Evolutionary conservation across 129 eudicot genomes (phyloP), one percentile per base, ranked within the genome.

Genomic region (Rutidosis leptorrhynchoides): DNA sequence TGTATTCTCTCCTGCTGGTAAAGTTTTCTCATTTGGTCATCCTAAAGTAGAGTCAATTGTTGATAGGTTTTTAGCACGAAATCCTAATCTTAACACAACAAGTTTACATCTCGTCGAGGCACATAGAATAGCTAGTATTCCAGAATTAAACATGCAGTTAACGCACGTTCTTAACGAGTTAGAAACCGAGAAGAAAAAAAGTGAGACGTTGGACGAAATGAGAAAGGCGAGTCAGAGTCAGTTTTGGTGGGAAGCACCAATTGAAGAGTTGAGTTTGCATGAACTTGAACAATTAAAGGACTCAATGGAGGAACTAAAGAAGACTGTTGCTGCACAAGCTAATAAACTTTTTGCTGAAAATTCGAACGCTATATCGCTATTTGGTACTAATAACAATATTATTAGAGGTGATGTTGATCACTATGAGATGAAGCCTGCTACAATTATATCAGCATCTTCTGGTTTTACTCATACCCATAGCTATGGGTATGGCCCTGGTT

Each of bases 241-340:
- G 58, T 78, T 73, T 63, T 84, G 90, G 86, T 84, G 90, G 90
- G 90, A 84, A 70, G 77, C 83, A 3, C 90, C 90, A 1, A 65
- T 75, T 3, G 76, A 81, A 3, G 58, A 75, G 11, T 35, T 84
- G 17, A 64, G 33, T 1, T 48, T 78, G 40, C 60, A 81, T 61
- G 90, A 84, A 68, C 83, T 84, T n/a, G 76, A 78, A 57, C 81
- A 74, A 53, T 29, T 84, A 19, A 81, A 67, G 71, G 81, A 79
- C 7, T 81, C 86, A 1, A 84, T 84, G 86, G 80, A 81, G 28
- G 86, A 80, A 52, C 78, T 85, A 6, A 81, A 79, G 58, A 85
- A 73, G 56, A 75, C 21, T 43, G 77, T 69, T n/a, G 35, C 63
- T 0, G 53, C 30, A 54, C 79, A 83, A 58, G 79, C 67, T 22